These are phyloP conservation scores for Astragalus glycyphyllos DNA, from an alignment of 306 rosid species.

Conservation along the genomic window DNA sequence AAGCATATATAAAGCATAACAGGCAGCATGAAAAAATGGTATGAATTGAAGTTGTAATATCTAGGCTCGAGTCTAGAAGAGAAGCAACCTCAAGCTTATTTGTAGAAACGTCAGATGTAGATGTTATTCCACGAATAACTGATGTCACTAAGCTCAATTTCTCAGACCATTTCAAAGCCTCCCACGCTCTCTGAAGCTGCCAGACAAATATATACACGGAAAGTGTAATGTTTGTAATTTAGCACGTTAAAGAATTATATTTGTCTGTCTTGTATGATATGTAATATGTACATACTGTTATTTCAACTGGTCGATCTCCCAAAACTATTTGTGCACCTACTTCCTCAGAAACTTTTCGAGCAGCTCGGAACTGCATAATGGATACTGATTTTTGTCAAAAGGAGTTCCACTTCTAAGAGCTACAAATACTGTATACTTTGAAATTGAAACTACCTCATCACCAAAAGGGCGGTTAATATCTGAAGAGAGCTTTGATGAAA, in stretches of 20 bases:
- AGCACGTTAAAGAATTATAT: not conserved
- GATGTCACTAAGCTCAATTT: slow-evolving; percentile 69
- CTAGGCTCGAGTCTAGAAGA: slow-evolving; percentile 25
- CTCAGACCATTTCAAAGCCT: slow-evolving; percentile 73
- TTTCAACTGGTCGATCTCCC: slow-evolving; percentile 95
- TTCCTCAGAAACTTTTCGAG: slow-evolving; percentile 88
- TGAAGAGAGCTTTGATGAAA: slow-evolving; percentile 84
- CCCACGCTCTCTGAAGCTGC: slow-evolving; percentile 97
- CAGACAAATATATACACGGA: slow-evolving; percentile 39
- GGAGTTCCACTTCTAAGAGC: not conserved
- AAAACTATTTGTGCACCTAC: slow-evolving; percentile 84
- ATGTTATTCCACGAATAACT: slow-evolving; percentile 75
- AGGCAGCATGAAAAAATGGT: not conserved
- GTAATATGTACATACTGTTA: slow-evolving; percentile 68
- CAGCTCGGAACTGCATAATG: slow-evolving; percentile 74
- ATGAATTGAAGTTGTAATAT: slow-evolving; percentile 28
- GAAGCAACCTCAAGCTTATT: slow-evolving; percentile 62
- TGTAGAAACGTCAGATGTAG: slow-evolving; percentile 57
- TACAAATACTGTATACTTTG: slow-evolving; percentile 9
- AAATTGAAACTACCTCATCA: slow-evolving; percentile 67
- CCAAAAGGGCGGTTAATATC: slow-evolving; percentile 86
- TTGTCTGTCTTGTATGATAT: slow-evolving; percentile 9
- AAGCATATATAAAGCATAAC: slow-evolving; percentile 9
- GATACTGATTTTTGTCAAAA: slow-evolving; percentile 6
- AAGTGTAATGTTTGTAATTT: not conserved